Evolutionary conservation across 257 asterid species (phyloP), one percentile per base, ranked within the genome.

Genomic region (Salvia hispanica): DNA sequence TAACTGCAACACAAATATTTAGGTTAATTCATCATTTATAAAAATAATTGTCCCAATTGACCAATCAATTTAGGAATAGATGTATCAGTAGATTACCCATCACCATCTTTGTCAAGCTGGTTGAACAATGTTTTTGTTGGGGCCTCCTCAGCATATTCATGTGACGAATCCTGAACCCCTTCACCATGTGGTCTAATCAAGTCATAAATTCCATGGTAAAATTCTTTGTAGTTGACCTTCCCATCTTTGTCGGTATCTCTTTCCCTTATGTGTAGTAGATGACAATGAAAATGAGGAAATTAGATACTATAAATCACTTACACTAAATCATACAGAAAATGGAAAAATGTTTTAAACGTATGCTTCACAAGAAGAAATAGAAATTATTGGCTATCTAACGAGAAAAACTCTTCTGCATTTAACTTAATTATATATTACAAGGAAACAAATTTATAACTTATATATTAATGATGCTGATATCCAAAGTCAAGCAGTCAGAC

Each of bases 21-120:
- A 25, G 28, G 64, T 76, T 53, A 62, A 62, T 5, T 42, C 40
- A 46, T 25, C 28, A 40, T 10, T 64, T 61, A 46, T 44, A 51
- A 76, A 18, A 64, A 51, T 55, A 63, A 70, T 61, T 62, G 14
- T 55, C 34, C 56, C 13, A 45, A n/a, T 18, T 71, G 47, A 7
- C 6, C 40, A 16, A 50, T 16, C 72, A 45, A 40, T 66, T 57
- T 18, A 62, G 67, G 46, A 59, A 46, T 57, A 59, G 63, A 57
- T 39, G 50, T 63, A 13, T 39, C 21, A 69, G 67, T 64, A 60
- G 6, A 71, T 80, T 78, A 93, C 99, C 97, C 96, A 47, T 93
- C 99, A 7, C 95, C 87, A 76, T 90, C 91, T 83, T 80, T 86
- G 83, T 93, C 99, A 70, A 93, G 99, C 79, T 86, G 84, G 15